These are phyloP conservation scores for Vitis labrusca DNA, from an alignment of 164 flowering plant genomes.

Conservation along the genomic window DNA sequence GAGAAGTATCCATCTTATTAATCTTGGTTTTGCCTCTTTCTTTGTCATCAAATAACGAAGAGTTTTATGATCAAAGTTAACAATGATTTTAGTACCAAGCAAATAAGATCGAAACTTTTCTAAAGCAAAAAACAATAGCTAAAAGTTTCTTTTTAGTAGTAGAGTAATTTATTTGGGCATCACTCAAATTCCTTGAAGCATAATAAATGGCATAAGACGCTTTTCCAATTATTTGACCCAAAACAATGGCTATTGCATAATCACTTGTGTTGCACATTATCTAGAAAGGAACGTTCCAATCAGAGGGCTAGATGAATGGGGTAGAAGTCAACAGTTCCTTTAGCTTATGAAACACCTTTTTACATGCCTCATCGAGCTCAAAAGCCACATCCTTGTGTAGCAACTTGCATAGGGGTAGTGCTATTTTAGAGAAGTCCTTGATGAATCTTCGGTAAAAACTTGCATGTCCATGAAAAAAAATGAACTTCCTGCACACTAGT, in stretches of 20 bases:
- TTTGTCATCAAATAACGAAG: background rate
- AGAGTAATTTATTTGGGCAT: background rate
- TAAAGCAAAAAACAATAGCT: background rate
- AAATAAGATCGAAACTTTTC: background rate
- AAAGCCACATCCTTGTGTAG: background rate
- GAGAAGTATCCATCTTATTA: background rate
- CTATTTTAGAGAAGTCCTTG: background rate
- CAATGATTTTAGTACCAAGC: background rate
- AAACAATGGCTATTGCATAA: conserved; percentile 6
- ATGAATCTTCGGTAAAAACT: background rate
- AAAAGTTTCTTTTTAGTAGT: background rate
- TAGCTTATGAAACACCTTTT: background rate
- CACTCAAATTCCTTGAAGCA: background rate
- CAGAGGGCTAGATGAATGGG: conserved; percentile 7
- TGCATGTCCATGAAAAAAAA: conserved; percentile 11
- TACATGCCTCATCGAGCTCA: background rate
- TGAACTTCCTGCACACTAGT: background rate
- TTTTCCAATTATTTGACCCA: conserved; percentile 2
- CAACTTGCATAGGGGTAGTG: background rate
- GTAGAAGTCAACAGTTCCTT: background rate
- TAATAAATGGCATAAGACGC: conserved; percentile 6
- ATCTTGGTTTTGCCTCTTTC: background rate
- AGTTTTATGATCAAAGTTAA: background rate
- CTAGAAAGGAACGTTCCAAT: conserved; percentile 15
- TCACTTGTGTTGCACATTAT: conserved; percentile 19